These are phyloP conservation scores for Chrysanthemum makinoi DNA, from an alignment of 129 eudicot genomes.

Conservation along the genomic window DNA sequence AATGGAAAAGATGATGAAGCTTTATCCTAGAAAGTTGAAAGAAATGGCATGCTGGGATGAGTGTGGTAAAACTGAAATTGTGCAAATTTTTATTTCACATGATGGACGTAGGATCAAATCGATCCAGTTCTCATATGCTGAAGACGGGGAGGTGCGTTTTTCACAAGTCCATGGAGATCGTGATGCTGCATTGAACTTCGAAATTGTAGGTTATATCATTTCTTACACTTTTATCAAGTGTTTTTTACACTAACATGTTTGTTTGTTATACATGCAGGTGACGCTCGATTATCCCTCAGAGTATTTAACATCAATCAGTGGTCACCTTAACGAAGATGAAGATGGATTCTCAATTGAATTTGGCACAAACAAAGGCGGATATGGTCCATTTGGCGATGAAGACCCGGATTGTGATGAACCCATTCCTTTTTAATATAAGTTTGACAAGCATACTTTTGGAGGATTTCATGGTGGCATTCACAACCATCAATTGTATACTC, in stretches of 20 bases:
- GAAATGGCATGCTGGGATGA: conserved; percentile 13
- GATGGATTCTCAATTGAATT: no score
- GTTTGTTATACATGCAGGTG: conserved; percentile 4
- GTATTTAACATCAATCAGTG: neutral
- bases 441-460: no score
- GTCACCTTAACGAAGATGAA: no score
- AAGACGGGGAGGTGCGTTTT: neutral
- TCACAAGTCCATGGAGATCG: conserved; percentile 20
- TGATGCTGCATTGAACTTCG: neutral
- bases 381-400: no score
- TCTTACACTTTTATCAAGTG: neutral
- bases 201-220: conserved; percentile 8
- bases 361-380: no score
- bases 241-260: neutral
- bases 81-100: conserved; percentile 16
- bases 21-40: neutral
- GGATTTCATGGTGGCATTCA: no score
- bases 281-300: conserved; percentile 18
- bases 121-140: conserved; percentile 8
- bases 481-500: no score
- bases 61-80: neutral
- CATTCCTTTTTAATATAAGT: no score
- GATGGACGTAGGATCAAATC: neutral
- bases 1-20: conserved; percentile 6
- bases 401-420: no score